These are phyloP conservation scores for Nothomitra cinnamomea DNA, from an alignment of 2,329 filamentous ascomycete species.

Conservation along the genomic window DNA sequence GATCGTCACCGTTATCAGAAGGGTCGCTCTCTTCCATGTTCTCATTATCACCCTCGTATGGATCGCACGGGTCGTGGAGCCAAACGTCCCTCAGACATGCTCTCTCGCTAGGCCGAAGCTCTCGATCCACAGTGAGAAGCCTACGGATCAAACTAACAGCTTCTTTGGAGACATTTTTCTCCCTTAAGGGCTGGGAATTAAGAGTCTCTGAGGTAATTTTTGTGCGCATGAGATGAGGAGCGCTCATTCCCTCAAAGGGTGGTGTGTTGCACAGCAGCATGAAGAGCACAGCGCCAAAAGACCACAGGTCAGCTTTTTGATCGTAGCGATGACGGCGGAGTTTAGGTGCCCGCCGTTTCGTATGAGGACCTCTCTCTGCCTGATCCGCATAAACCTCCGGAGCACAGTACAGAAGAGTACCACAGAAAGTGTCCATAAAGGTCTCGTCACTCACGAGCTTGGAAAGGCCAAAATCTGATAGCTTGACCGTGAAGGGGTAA, in stretches of 20 bases:
- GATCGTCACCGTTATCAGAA: slow-evolving; percentile 36
- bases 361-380: slow-evolving; percentile 26
- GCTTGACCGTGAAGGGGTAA: slow-evolving; percentile 64
- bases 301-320: slow-evolving; percentile 93
- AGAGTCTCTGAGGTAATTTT: slow-evolving; percentile 69
- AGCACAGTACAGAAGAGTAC: slow-evolving; percentile 87
- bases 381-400: slow-evolving; percentile 73
- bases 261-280: slow-evolving; percentile 64
- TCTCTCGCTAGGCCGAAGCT: slow-evolving; percentile 54
- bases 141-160: slow-evolving; percentile 57
- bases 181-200: slow-evolving; percentile 45
- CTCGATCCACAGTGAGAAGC: slow-evolving; percentile 73
- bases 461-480: slow-evolving; percentile 92
- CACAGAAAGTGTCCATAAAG: slow-evolving; percentile 90
- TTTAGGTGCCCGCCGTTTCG: not conserved
- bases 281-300: slow-evolving; percentile 80
- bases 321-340: slow-evolving; percentile 37
- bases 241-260: slow-evolving; percentile 60
- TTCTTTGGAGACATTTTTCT: slow-evolving; percentile 39
- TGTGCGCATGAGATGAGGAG: slow-evolving; percentile 52
- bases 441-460: slow-evolving; percentile 87
- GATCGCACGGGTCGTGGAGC: slow-evolving; percentile 23
- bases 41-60: slow-evolving; percentile 17
- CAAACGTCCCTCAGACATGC: slow-evolving; percentile 48
- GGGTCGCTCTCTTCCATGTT: slow-evolving; percentile 23